Base-by-base conservation (phyloP, 805 yeast species). In the Brettanomyces custersianus region DNA sequence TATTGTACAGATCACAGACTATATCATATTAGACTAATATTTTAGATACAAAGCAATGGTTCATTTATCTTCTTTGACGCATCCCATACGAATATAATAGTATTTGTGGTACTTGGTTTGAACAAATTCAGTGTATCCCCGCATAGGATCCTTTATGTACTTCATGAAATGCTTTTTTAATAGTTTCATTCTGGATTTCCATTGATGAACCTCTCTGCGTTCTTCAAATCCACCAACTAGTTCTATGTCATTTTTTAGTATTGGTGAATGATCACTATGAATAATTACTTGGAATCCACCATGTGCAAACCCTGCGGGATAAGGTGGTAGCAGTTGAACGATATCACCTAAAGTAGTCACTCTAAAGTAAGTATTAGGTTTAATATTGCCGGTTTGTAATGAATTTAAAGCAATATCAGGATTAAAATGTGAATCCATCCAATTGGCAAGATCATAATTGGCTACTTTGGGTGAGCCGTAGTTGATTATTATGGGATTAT, bases 391-490 rank as follows among this genome's bases (percentile, higher is more conserved):
- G 5, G 34, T 23, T 4, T 29, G 23, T 7, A 29, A 27, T 2
- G n/a, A n/a, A 12, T 29, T 31, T 9, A 12, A 77, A 74, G 13
- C 20, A 22, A 10, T 26, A 26, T 18, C 43, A 42, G 23, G 39
- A 29, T 6, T 27, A 41, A 75, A 76, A 10, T 67, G 34, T 0
- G 44, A 37, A 51, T 80, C 77, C 20, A 74, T 66, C 64, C 72
- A 77, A 23, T 57, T 49, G 25, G 68, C 65, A 53, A 77, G 63
- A 4, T 56, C 52, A 5, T 46, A 43, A 51, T 80, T 77, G 5
- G 83, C 84, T 25, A 80, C 60, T 44, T 72, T 71, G 1, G 88
- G 83, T 8, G 74, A 68, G 2, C 78, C 90, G 55, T 58, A 75
- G 2, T 77, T 65, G 13, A 80, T 55, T 1, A 77, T 73, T 28